These are phyloP conservation scores for Psilocybe sp. DNA, from an alignment of 768 basidiomycete species.

Conservation along the genomic window DNA sequence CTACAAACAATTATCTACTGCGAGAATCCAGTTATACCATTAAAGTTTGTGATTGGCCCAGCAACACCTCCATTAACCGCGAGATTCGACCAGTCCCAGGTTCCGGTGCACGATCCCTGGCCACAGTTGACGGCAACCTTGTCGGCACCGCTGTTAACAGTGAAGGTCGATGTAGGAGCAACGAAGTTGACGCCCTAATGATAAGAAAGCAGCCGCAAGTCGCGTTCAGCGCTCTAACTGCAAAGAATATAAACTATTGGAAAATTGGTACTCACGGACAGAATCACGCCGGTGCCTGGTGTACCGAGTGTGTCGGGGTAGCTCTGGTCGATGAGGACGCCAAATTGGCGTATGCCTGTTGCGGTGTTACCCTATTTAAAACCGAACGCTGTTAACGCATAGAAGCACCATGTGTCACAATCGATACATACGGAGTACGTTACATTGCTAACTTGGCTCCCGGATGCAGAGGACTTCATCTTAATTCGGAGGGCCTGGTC, in stretches of 20 bases:
- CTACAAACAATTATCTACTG: conserved; percentile 8
- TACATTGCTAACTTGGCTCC: conserved; percentile 45
- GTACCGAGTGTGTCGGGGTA: conserved; percentile 52
- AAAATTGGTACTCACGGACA: conserved; percentile 42
- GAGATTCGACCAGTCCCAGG: conserved; percentile 24
- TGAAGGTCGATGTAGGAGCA: conserved; percentile 35
- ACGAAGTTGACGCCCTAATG: conserved; percentile 48
- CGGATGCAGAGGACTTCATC: conserved; percentile 41
- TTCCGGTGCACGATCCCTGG: conserved; percentile 39
- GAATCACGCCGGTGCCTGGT: conserved; percentile 53
- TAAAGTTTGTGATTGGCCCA: conserved; percentile 22
- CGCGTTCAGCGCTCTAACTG: no score
- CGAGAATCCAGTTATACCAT: conserved; percentile 26
- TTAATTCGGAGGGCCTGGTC: conserved; percentile 63
- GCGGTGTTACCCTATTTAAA: conserved; percentile 48
- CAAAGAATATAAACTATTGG: no score
- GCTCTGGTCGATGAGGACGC: conserved; percentile 64
- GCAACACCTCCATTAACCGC: conserved; percentile 18
- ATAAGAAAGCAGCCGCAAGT: background rate
- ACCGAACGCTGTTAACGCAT: background rate
- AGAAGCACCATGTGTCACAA: background rate
- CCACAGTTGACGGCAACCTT: conserved; percentile 59
- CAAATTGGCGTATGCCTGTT: conserved; percentile 44
- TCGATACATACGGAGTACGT: conserved; percentile 40
- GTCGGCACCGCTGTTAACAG: conserved; percentile 39